Conservation (phyloP, 2,329 filamentous ascomycete genomes). For the Tolypocladium tropicale region DNA sequence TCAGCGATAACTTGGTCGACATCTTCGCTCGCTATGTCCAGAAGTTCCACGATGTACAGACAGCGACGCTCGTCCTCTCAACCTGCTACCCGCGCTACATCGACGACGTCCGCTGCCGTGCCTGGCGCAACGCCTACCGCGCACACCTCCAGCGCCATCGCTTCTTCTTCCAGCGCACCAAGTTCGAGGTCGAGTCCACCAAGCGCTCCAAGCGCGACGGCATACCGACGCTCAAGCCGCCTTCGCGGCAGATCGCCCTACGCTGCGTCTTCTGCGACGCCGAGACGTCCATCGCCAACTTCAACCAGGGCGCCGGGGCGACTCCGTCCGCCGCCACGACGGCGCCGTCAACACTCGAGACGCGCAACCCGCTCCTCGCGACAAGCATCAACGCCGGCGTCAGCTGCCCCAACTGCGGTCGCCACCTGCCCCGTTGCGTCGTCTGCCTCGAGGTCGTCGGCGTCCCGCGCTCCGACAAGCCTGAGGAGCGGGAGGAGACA, state of each 20-base stretch:
- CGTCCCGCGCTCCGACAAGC: conserved; percentile 48
- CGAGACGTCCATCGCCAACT: conserved; percentile 37
- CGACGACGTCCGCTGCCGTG: conserved; percentile 62
- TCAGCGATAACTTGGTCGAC: conserved; percentile 62
- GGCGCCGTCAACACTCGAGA: conserved; percentile 14
- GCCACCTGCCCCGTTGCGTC: conserved; percentile 56
- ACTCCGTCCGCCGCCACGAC: conserved; percentile 12
- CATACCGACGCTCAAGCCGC: conserved; percentile 49
- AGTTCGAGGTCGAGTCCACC: conserved; percentile 69
- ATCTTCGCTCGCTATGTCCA: conserved; percentile 67
- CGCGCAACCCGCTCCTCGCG: conserved; percentile 45
- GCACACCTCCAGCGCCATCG: conserved; percentile 64
- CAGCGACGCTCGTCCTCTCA: conserved; percentile 63
- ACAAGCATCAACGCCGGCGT: conserved; percentile 50
- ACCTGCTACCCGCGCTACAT: conserved; percentile 68
- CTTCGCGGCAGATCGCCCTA: conserved; percentile 60
- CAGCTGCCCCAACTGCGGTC: conserved; percentile 56
- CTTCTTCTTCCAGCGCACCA: conserved; percentile 63
- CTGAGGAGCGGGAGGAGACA: conserved; percentile 39
- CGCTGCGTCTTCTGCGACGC: conserved; percentile 69
- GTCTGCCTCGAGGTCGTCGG: conserved; percentile 59
- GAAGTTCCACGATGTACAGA: conserved; percentile 70
- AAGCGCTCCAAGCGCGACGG: conserved; percentile 57
- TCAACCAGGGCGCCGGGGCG: conserved; percentile 15
- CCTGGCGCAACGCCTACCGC: conserved; percentile 64